Percentiles rank a stretch among this genome's conserved stretches.
Conservation (phyloP, 2,329 filamentous ascomycete genomes). For the Colletotrichum tofieldiae region DNA sequence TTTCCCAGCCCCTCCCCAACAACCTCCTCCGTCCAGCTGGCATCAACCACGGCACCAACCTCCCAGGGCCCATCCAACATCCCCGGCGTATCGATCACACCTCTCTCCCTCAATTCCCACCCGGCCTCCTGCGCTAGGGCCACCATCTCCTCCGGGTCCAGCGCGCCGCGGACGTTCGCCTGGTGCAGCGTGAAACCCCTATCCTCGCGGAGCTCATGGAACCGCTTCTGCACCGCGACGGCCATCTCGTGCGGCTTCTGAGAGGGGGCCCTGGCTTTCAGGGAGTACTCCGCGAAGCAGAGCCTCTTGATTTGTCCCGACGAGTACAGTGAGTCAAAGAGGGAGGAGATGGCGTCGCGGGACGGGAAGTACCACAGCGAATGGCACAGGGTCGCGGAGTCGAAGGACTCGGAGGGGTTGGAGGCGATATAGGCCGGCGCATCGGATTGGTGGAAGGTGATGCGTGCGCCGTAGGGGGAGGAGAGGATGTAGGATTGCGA, state of each 20-base stretch:
- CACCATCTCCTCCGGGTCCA: slow-evolving; percentile 29
- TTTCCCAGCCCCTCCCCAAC: slow-evolving; percentile 7
- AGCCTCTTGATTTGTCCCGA: not conserved
- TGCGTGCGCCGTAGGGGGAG: slow-evolving; percentile 9
- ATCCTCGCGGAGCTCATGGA: slow-evolving; percentile 16
- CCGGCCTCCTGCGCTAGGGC: slow-evolving; percentile 24
- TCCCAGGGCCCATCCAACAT: slow-evolving; percentile 40
- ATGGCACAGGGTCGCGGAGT: slow-evolving; percentile 34
- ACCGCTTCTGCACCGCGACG: slow-evolving; percentile 25
- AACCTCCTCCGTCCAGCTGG: slow-evolving; percentile 24
- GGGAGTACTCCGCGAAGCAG: slow-evolving; percentile 38
- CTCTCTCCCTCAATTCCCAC: slow-evolving; percentile 28
- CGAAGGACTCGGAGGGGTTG: slow-evolving; percentile 2
- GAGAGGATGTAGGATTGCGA: slow-evolving; percentile 29
- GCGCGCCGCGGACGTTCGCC: slow-evolving; percentile 37
- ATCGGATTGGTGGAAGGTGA: slow-evolving; percentile 28
- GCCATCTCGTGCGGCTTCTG: slow-evolving; percentile 39
- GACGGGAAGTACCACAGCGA: slow-evolving; percentile 41
- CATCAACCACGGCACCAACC: slow-evolving; percentile 31
- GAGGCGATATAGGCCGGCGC: slow-evolving; percentile 29
- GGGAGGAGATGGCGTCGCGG: slow-evolving; percentile 3
- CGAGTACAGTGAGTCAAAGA: slow-evolving; percentile 15
- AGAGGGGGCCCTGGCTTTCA: not conserved
- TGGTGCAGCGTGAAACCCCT: slow-evolving; percentile 8
- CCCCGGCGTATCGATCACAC: slow-evolving; percentile 29